Evolutionary conservation across 495 filamentous ascomycete species (phyloP).

Genomic region (Viridothelium virens): DNA sequence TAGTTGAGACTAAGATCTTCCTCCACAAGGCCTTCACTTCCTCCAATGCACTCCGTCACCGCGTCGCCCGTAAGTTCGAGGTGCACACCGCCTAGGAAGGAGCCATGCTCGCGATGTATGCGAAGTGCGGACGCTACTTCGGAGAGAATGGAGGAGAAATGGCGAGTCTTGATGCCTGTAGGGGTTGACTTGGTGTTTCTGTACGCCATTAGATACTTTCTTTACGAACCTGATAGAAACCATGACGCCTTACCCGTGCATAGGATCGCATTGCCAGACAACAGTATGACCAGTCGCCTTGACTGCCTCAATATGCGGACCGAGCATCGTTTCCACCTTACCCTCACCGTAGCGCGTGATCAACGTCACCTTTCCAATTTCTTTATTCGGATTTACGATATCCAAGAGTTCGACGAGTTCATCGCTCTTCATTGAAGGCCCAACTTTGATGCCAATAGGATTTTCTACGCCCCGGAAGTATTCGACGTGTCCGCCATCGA

Average conservation of each 20-base stretch:
- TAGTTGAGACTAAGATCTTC: slow-evolving; percentile 82
- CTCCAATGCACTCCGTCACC: slow-evolving; percentile 92
- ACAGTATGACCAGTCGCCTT: slow-evolving; percentile 65
- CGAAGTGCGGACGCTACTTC: slow-evolving; percentile 71
- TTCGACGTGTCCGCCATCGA: slow-evolving; percentile 88
- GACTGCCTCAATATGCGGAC: slow-evolving; percentile 78
- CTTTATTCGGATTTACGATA: slow-evolving; percentile 70
- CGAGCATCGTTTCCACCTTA: slow-evolving; percentile 63
- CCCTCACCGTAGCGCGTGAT: slow-evolving; percentile 87
- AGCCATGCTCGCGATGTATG: slow-evolving; percentile 75
- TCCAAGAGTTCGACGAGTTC: slow-evolving; percentile 73
- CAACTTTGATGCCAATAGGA: slow-evolving; percentile 92
- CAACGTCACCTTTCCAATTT: slow-evolving; percentile 85
- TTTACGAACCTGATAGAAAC: not conserved
- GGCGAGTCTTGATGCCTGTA: slow-evolving; percentile 75
- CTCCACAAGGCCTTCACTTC: slow-evolving; percentile 77
- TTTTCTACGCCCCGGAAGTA: slow-evolving; percentile 95
- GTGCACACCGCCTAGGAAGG: slow-evolving; percentile 87
- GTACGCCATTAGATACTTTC: slow-evolving; percentile 3
- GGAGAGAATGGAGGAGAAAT: slow-evolving; percentile 75
- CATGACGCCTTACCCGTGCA: slow-evolving; percentile 64
- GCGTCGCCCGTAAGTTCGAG: slow-evolving; percentile 91
- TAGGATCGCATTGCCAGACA: slow-evolving; percentile 97
- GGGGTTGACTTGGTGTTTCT: slow-evolving; percentile 63
- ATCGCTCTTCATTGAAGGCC: slow-evolving; percentile 64